Percentiles rank a stretch among this genome's conserved stretches.
Conservation (phyloP, 108 stramenopile genomes). For the Pseudonitzschia multiseries region DNA sequence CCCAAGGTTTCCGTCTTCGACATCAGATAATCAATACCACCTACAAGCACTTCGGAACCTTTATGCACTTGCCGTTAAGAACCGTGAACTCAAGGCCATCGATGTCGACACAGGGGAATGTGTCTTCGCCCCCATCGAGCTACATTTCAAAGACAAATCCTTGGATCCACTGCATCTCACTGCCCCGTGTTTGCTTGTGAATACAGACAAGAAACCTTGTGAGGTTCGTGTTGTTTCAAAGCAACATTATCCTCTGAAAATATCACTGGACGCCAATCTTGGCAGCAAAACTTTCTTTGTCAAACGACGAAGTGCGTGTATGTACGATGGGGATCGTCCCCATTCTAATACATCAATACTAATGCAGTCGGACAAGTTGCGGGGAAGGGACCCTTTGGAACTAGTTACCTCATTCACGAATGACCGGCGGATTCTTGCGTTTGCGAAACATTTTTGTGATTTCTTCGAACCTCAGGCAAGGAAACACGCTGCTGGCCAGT, state of each 20-base stretch:
- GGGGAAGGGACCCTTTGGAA: conserved; percentile 45
- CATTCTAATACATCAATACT: conserved; percentile 46
- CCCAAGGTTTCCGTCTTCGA: conserved; percentile 84
- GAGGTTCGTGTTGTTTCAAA: conserved; percentile 59
- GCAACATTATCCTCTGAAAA: conserved; percentile 39
- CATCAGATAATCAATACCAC: conserved; percentile 94
- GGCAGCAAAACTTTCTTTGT: conserved; percentile 57
- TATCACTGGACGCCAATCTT: conserved; percentile 23
- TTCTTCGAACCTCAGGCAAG: conserved; percentile 22
- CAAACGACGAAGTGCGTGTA: conserved; percentile 77
- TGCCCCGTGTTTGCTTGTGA: conserved; percentile 45
- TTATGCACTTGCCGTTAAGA: conserved; percentile 93
- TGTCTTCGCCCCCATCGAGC: conserved; percentile 73
- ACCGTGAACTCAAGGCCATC: conserved; percentile 77
- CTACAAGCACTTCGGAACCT: conserved; percentile 96
- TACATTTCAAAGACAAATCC: conserved; percentile 25
- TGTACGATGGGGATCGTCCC: conserved; percentile 70
- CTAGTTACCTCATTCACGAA: conserved; percentile 74
- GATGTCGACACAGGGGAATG: conserved; percentile 87
- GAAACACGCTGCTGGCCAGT: conserved; percentile 10
- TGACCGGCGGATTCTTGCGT: conserved; percentile 57
- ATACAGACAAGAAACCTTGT: conserved; percentile 22
- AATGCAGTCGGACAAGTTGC: conserved; percentile 38
- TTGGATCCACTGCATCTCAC: conserved; percentile 29
- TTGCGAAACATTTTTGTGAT: conserved; percentile 70